Percentiles rank a stretch among this genome's conserved stretches.
Evolutionary conservation across 768 basidiomycete genomes (phyloP).

Genomic region (Mycena amicta): DNA sequence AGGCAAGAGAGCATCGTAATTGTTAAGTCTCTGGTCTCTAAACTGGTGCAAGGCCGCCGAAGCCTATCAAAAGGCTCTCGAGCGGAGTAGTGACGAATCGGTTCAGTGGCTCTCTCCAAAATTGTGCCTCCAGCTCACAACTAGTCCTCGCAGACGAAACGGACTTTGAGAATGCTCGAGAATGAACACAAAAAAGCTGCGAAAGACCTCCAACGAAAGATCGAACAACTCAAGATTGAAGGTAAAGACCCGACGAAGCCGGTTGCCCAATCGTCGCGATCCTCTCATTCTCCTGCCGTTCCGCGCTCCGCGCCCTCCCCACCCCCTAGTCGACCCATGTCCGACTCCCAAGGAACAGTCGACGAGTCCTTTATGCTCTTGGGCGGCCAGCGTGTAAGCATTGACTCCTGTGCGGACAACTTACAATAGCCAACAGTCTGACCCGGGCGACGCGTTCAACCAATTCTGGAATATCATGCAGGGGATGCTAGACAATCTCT

Average conservation of each 20-base stretch:
- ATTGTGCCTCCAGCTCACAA: slow-evolving; percentile 2
- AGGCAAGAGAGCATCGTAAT: too few species aligned
- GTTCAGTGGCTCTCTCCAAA: slow-evolving; percentile 41
- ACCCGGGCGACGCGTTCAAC: slow-evolving; percentile 85
- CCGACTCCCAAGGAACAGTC: slow-evolving; percentile 63
- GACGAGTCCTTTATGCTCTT: slow-evolving; percentile 91
- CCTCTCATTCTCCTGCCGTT: slow-evolving; percentile 31
- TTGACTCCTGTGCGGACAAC: slow-evolving; percentile 1
- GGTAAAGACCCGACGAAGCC: slow-evolving; percentile 77
- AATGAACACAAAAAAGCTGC: slow-evolving; percentile 72
- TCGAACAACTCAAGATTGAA: slow-evolving; percentile 72
- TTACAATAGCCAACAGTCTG: slow-evolving; percentile 49
- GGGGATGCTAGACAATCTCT: slow-evolving; percentile 83
- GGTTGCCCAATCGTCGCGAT: slow-evolving; percentile 31
- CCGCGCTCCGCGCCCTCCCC: slow-evolving; percentile 50
- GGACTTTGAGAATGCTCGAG: slow-evolving; percentile 74
- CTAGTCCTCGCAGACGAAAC: slow-evolving; percentile 68
- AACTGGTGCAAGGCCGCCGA: slow-evolving; percentile 71
- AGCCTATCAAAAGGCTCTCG: slow-evolving; percentile 71
- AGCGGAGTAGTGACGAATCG: slow-evolving; percentile 73
- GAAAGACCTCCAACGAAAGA: slow-evolving; percentile 71
- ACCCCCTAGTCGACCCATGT: slow-evolving; percentile 44
- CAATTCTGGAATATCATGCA: slow-evolving; percentile 90
- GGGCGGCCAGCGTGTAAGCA: slow-evolving; percentile 69
- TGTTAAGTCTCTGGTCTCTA: too few species aligned